Base-by-base conservation (phyloP, 371 early-diverging fungal genomes). In the Rhizopus stolonifer region DNA sequence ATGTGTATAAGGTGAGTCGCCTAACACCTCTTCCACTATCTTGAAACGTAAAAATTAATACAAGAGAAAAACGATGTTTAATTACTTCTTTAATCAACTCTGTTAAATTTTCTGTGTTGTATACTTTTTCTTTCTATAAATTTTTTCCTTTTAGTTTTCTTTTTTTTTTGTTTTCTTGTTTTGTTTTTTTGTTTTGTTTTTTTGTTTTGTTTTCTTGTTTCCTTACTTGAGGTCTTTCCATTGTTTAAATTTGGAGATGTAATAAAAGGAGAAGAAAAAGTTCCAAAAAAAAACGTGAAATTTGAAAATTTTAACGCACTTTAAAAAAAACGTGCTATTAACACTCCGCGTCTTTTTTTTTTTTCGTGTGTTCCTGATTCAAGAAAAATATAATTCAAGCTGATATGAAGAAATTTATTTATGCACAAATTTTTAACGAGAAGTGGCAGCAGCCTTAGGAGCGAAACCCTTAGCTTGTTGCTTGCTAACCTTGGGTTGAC, bases 381-480 rank as follows among this genome's bases (percentile, higher is more conserved):
- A n/a, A n/a, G n/a, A n/a, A n/a, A n/a, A n/a, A n/a, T n/a, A n/a
- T 29, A 9, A 29, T 29, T 29, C 29, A 29, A 29, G 29, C 29
- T 29, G 11, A 11, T 29, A 9, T 5, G 39, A 39, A 39, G 1
- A 36, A 36, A 36, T 6, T 36, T 15, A 15, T 36, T 36, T 36
- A 36, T 36, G 36, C 36, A 36, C 36, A 36, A 36, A 15, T 36
- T 19, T 18, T 5, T 36, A 13, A 39, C 9, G 29, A 29, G 29
- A n/a, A n/a, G n/a, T n/a, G n/a, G n/a, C n/a, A n/a, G n/a, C n/a
- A n/a, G n/a, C n/a, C n/a, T n/a, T n/a, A 29, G 29, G 79, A 51
- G 84, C 82, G 70, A 88, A 88, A 59, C 94, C 93, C 83, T 90
- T 90, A 60, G 86, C 84, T 63, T 83, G 86, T 82, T 89, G 88